Conservation (phyloP, 202 grass and related monocot species). For the Cymbopogon flexuosus region DNA sequence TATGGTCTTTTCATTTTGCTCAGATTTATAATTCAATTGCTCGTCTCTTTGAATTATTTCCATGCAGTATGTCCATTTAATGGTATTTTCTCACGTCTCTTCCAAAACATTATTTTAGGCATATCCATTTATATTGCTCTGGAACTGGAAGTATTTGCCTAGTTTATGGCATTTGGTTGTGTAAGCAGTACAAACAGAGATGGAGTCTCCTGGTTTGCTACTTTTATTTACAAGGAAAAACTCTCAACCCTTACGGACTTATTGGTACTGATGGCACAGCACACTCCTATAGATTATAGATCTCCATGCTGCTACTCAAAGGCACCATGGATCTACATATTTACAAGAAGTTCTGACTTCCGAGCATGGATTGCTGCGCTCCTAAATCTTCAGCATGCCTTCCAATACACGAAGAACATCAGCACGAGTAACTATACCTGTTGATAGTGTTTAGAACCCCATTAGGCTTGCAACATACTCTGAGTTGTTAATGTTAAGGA, state of each 20-base stretch:
- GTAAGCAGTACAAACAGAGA: constrained; percentile 20
- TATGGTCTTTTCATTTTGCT: constrained; percentile 25
- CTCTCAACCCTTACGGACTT: constrained; percentile 13
- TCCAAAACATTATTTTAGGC: constrained; percentile 4
- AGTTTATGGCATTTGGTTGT: constrained; percentile 16
- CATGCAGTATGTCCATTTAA: neutral
- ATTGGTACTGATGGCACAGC: constrained; percentile 22
- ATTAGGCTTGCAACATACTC: constrained; percentile 31
- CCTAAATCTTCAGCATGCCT: constrained; percentile 51
- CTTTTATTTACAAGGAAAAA: constrained; percentile 32
- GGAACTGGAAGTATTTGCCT: constrained; percentile 11
- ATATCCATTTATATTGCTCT: constrained; percentile 3
- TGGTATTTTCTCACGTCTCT: neutral
- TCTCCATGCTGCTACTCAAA: constrained; percentile 39
- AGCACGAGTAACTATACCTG: constrained; percentile 78
- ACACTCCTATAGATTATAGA: constrained; percentile 20
- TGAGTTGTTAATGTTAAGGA: constrained; percentile 18
- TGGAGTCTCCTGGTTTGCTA: constrained; percentile 3
- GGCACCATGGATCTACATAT: constrained; percentile 34
- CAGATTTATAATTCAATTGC: neutral
- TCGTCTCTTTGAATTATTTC: neutral
- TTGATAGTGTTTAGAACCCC: constrained; percentile 40
- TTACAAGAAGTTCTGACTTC: constrained; percentile 1
- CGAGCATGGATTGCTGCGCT: neutral
- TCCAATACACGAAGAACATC: constrained; percentile 71